Evolutionary conservation across 768 basidiomycete genomes (phyloP).

Genomic region (Russula lepida): DNA sequence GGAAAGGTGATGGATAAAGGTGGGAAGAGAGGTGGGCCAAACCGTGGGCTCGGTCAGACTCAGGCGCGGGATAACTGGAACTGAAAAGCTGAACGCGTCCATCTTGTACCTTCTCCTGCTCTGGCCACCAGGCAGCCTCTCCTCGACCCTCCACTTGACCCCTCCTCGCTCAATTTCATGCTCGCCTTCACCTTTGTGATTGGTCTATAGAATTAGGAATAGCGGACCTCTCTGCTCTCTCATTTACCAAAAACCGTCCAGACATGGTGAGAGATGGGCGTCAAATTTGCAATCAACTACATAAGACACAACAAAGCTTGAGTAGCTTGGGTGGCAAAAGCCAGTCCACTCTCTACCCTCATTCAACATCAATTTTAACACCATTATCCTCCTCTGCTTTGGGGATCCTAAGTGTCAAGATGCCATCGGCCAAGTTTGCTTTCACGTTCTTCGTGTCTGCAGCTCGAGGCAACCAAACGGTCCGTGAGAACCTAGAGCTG

Average conservation of each 20-base stretch:
- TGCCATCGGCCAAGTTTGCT: slow-evolving; percentile 61
- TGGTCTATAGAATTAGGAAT: not conserved
- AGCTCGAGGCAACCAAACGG: slow-evolving; percentile 61
- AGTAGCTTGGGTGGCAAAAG: too few species aligned
- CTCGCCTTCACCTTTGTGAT: not conserved
- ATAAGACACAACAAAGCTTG: not conserved
- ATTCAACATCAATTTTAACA: slow-evolving; percentile 40
- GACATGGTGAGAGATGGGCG: slow-evolving; percentile 9
- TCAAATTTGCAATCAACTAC: slow-evolving; percentile 6
- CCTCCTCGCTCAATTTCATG: not conserved
- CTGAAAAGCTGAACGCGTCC: slow-evolving; percentile 4
- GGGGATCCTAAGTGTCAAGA: slow-evolving; percentile 53
- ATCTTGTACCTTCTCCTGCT: not conserved
- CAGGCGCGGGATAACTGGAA: slow-evolving; percentile 2
- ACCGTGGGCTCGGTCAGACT: not conserved
- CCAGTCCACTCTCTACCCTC: not conserved
- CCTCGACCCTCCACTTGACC: not conserved
- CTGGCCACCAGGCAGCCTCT: not conserved
- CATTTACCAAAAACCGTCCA: not conserved
- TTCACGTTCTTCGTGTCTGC: slow-evolving; percentile 49
- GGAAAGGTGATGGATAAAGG: slow-evolving; percentile 8
- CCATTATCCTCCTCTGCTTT: slow-evolving; percentile 53
- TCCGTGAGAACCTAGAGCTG: slow-evolving; percentile 52
- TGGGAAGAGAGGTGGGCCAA: slow-evolving; percentile 1
- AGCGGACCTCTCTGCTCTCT: not conserved